These are phyloP conservation scores for Didymella pinodella DNA, from an alignment of 2,329 filamentous ascomycete genomes.

Conservation along the genomic window DNA sequence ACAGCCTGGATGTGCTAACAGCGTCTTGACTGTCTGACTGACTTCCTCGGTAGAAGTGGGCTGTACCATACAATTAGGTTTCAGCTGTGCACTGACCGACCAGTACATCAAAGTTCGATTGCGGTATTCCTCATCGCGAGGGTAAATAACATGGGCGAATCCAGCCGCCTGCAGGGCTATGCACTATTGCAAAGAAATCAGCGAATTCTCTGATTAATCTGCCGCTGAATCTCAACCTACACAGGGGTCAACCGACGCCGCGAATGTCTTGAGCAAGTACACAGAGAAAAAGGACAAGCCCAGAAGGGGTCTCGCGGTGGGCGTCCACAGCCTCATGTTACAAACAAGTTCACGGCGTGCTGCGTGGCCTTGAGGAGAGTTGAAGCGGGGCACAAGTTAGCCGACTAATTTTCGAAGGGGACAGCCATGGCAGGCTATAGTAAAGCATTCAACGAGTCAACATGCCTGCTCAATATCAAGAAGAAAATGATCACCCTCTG, in stretches of 20 bases:
- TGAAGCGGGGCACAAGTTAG: too few relatives aligned
- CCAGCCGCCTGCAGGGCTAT: not conserved
- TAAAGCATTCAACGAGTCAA: too few relatives aligned
- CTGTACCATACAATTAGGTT: conserved; percentile 43
- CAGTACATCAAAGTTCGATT: conserved; percentile 34
- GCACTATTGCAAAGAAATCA: not conserved
- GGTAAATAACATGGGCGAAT: not conserved
- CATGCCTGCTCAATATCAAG: too few relatives aligned
- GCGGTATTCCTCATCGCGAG: conserved; percentile 24
- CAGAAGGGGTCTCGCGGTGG: too few relatives aligned
- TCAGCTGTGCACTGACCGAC: conserved; percentile 37
- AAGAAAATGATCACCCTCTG: too few relatives aligned
- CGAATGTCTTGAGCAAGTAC: too few relatives aligned
- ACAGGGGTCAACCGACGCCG: not conserved
- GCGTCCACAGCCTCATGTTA: too few relatives aligned
- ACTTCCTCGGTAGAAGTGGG: conserved; percentile 41
- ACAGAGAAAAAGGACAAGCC: too few relatives aligned
- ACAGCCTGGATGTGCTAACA: conserved; percentile 16
- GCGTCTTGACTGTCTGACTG: conserved; percentile 20
- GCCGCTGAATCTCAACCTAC: not conserved
- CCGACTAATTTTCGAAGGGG: too few relatives aligned
- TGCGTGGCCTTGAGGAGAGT: too few relatives aligned
- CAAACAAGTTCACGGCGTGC: too few relatives aligned
- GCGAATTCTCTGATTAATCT: not conserved
- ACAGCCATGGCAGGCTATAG: too few relatives aligned